Conservation (phyloP, 331 rosid species). For the Spiraea crenata region DNA sequence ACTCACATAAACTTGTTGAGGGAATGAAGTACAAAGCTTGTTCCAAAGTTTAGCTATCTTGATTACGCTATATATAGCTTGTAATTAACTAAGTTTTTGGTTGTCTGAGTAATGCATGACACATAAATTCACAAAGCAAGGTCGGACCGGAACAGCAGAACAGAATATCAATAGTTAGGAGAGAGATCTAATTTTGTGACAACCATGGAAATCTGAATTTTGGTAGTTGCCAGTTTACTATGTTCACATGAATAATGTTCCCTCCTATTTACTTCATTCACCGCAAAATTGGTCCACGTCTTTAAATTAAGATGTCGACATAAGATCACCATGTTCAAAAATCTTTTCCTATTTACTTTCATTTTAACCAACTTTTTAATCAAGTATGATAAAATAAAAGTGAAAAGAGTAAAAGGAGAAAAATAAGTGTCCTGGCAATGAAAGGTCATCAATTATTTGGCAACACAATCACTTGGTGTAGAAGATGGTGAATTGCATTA, state of each 20-base stretch:
- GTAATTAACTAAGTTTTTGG: too few relatives aligned
- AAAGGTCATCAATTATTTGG: neutral
- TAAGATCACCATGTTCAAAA: slow-evolving; percentile 28
- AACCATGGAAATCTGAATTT: slow-evolving; percentile 50
- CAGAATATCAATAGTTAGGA: too few relatives aligned
- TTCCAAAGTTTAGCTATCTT: too few relatives aligned
- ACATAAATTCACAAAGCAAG: too few relatives aligned
- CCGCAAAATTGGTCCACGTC: slow-evolving; percentile 73
- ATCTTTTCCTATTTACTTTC: slow-evolving; percentile 1
- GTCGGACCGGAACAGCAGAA: too few relatives aligned
- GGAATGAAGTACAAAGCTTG: too few relatives aligned
- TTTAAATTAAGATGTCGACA: slow-evolving; percentile 76
- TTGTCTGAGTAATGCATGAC: too few relatives aligned
- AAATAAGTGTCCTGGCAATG: neutral
- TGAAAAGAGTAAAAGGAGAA: neutral
- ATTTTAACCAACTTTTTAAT: neutral
- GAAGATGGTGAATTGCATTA: too few relatives aligned
- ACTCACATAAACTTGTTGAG: too few relatives aligned
- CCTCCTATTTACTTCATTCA: slow-evolving; percentile 82
- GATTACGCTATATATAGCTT: too few relatives aligned
- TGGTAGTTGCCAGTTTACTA: slow-evolving; percentile 82
- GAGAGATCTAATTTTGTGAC: slow-evolving; percentile 16
- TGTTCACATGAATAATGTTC: slow-evolving; percentile 96
- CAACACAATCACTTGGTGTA: too few relatives aligned
- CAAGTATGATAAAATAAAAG: too few relatives aligned